Percentiles rank a stretch among this genome's conserved stretches.
These are phyloP conservation scores for Saururus chinensis DNA, from an alignment of 164 flowering plant species.

Conservation along the genomic window DNA sequence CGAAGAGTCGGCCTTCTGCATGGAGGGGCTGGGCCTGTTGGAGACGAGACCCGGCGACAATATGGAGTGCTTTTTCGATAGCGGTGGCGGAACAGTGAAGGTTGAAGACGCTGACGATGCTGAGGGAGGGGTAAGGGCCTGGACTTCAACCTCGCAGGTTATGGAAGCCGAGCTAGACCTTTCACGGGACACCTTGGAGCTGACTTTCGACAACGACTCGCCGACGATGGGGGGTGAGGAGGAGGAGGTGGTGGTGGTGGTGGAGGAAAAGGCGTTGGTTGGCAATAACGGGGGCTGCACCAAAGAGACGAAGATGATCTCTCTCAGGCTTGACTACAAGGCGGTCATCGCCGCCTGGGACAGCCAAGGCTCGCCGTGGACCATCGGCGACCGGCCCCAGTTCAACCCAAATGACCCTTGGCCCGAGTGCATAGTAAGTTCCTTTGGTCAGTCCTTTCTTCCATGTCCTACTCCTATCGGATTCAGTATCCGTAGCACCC, in stretches of 20 bases:
- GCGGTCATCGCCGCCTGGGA: slow-evolving; percentile 67
- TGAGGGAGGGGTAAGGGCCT: not conserved
- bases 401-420: slow-evolving; percentile 45
- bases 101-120: slow-evolving; percentile 18
- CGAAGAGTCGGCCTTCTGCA: slow-evolving; percentile 39
- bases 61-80: not conserved
- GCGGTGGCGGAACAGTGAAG: slow-evolving; percentile 23
- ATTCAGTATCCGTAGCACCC: not conserved
- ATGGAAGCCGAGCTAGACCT: slow-evolving; percentile 21
- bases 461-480: not conserved
- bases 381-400: slow-evolving; percentile 48
- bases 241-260: slow-evolving; percentile 24
- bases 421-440: slow-evolving; percentile 24
- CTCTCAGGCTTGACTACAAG: slow-evolving; percentile 54
- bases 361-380: slow-evolving; percentile 72
- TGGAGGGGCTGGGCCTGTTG: slow-evolving; percentile 60
- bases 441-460: not conserved
- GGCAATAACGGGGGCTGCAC: not conserved
- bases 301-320: slow-evolving; percentile 16
- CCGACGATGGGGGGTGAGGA: slow-evolving; percentile 36
- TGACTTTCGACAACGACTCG: slow-evolving; percentile 48
- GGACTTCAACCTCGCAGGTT: slow-evolving; percentile 5
- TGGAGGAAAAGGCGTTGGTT: not conserved
- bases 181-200: slow-evolving; percentile 40
- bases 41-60: slow-evolving; percentile 23